Evolutionary conservation across 176 grass and related monocot species (phyloP), one percentile per base, ranked within the genome.

Genomic region (Puccinellia tenuiflora): DNA sequence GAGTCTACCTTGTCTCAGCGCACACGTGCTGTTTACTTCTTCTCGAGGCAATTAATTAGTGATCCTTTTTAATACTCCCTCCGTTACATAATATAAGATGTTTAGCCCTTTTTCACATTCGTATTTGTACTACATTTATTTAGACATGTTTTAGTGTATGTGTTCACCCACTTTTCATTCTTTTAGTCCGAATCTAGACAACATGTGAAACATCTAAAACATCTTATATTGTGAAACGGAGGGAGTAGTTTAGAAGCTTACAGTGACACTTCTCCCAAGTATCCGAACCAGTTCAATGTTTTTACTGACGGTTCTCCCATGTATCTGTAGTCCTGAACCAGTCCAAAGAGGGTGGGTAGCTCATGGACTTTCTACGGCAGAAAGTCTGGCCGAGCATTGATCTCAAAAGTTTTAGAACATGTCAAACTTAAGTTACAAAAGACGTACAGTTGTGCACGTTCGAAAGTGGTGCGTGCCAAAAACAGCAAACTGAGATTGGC

Each of bases 21-120:
- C n/a, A n/a, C n/a, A n/a, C n/a, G 72, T 43, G 47, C 11, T 29
- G 50, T 87, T 37, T 68, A 81, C 70, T 73, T 48, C 47, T 82
- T 69, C 9, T 39, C 21, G 53, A 9, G 25, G 25, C 9, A 38
- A 31, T 34, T 34, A 34, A n/a, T n/a, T n/a, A n/a, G n/a, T n/a
- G n/a, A n/a, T n/a, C n/a, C n/a, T n/a, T n/a, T n/a, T n/a, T n/a
- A n/a, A n/a, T n/a, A n/a, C n/a, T n/a, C n/a, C n/a, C n/a, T n/a
- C n/a, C n/a, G n/a, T n/a, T n/a, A n/a, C n/a, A n/a, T n/a, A n/a
- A n/a, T n/a, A n/a, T n/a, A n/a, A n/a, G n/a, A n/a, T n/a, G n/a
- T n/a, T n/a, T n/a, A n/a, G n/a, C 2, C 4, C 16, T n/a, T n/a
- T n/a, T n/a, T n/a, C n/a, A n/a, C n/a, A n/a, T n/a, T n/a, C n/a